Percentiles rank a stretch among this genome's conserved stretches.
Conservation (phyloP, 2,329 filamentous ascomycete genomes). For the Endothia cerciana region DNA sequence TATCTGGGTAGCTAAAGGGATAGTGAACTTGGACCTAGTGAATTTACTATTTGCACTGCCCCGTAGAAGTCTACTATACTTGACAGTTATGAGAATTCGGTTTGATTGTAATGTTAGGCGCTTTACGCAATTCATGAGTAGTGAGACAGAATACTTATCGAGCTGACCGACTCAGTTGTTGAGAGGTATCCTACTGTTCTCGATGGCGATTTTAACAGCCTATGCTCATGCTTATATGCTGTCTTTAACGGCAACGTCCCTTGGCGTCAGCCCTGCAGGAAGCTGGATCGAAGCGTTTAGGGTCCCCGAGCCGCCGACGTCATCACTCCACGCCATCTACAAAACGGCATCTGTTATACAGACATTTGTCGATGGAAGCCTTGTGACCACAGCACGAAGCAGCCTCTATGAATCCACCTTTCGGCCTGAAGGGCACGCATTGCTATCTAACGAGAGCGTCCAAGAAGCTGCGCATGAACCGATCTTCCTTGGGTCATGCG, state of each 20-base stretch:
- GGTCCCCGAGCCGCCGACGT: constrained; percentile 1
- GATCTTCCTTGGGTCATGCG: neutral
- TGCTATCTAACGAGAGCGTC: neutral
- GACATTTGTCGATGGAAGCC: neutral
- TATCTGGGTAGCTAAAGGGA: too few relatives aligned
- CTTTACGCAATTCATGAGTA: neutral
- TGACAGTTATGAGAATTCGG: neutral
- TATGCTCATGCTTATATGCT: neutral
- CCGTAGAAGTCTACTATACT: neutral
- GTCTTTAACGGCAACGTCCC: neutral
- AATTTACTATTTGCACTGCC: neutral
- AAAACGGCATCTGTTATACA: neutral
- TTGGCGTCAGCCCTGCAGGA: too few relatives aligned
- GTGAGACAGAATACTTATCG: neutral
- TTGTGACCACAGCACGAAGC: neutral
- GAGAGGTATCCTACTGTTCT: neutral
- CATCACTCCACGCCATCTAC: neutral
- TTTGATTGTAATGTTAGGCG: neutral
- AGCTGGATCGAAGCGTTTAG: neutral
- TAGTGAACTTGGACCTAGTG: too few relatives aligned
- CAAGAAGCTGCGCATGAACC: neutral
- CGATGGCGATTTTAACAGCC: neutral
- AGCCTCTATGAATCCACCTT: neutral
- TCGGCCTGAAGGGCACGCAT: neutral
- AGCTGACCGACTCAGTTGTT: neutral